These are phyloP conservation scores for Mycena polygramma DNA, from an alignment of 768 basidiomycete genomes.

Conservation along the genomic window DNA sequence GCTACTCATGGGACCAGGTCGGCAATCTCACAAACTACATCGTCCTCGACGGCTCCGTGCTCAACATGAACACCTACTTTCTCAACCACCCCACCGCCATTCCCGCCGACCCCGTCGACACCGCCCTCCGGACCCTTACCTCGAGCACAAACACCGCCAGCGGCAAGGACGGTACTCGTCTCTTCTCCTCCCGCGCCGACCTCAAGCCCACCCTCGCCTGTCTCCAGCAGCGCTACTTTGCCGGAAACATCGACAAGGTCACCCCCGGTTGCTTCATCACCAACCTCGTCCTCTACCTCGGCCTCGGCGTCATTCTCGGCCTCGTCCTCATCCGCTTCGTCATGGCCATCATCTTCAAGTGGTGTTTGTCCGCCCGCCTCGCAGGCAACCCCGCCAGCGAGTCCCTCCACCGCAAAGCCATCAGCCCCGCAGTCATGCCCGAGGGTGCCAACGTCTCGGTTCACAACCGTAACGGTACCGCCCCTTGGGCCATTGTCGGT, in stretches of 20 bases:
- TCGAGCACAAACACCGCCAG: constrained; percentile 57
- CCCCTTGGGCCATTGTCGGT: constrained; percentile 85
- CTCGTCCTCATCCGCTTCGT: constrained; percentile 92
- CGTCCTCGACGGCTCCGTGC: constrained; percentile 93
- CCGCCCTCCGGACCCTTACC: constrained; percentile 83
- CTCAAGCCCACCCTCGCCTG: constrained; percentile 82
- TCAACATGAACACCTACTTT: constrained; percentile 93
- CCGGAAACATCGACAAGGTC: constrained; percentile 96
- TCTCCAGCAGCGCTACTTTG: constrained; percentile 86
- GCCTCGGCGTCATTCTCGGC: constrained; percentile 90
- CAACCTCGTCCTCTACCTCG: constrained; percentile 88
- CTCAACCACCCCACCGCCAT: constrained; percentile 76
- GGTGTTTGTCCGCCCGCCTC: constrained; percentile 91
- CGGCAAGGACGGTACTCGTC: constrained; percentile 91
- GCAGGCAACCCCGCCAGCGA: constrained; percentile 81
- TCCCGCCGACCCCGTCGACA: constrained; percentile 82
- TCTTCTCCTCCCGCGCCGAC: constrained; percentile 81
- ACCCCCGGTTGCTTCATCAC: constrained; percentile 97
- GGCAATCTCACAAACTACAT: constrained; percentile 78
- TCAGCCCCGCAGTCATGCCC: constrained; percentile 96
- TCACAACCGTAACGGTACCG: constrained; percentile 91
- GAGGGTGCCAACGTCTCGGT: constrained; percentile 96
- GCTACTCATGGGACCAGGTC: constrained; percentile 94
- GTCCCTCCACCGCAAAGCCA: constrained; percentile 83
- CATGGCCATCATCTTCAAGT: constrained; percentile 98